These are phyloP conservation scores for Ophiocordyceps australis DNA, from an alignment of 2,329 filamentous ascomycete species.

Conservation along the genomic window DNA sequence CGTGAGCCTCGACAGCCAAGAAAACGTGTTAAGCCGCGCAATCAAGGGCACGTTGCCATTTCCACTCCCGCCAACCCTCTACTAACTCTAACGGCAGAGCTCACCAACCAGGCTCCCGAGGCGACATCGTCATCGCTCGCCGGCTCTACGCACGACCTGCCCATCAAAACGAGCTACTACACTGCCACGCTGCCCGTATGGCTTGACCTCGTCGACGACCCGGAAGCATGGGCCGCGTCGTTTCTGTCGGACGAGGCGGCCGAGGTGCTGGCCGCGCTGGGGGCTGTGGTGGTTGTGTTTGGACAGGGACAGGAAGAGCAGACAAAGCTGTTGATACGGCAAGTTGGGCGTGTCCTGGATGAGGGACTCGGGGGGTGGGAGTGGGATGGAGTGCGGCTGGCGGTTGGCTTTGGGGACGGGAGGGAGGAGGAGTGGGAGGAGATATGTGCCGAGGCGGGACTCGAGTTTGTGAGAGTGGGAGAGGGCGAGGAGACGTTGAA, in stretches of 20 bases:
- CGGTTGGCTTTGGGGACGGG: conserved; percentile 31
- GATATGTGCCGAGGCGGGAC: conserved; percentile 31
- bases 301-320: conserved; percentile 6
- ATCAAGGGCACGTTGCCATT: conserved; percentile 27
- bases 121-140: conserved; percentile 26
- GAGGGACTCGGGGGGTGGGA: conserved; percentile 39
- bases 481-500: conserved; percentile 23
- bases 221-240: conserved; percentile 34
- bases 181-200: conserved; percentile 41
- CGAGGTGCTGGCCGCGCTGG: conserved; percentile 43
- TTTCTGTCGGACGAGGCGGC: conserved; percentile 42
- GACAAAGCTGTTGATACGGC: conserved; percentile 23
- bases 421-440: conserved; percentile 44
- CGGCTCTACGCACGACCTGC: conserved; percentile 37
- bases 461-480: conserved; percentile 44
- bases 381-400: conserved; percentile 48
- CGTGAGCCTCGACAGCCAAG: conserved; percentile 28
- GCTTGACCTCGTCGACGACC: conserved; percentile 40
- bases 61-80: neutral
- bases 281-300: conserved; percentile 32
- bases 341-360: conserved; percentile 35
- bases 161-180: conserved; percentile 43
- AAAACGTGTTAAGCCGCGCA: conserved; percentile 25
- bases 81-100: conserved; percentile 16
- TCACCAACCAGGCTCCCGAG: conserved; percentile 28